Evolutionary conservation across 805 yeast species (phyloP).

Genomic region (Candida awuae): DNA sequence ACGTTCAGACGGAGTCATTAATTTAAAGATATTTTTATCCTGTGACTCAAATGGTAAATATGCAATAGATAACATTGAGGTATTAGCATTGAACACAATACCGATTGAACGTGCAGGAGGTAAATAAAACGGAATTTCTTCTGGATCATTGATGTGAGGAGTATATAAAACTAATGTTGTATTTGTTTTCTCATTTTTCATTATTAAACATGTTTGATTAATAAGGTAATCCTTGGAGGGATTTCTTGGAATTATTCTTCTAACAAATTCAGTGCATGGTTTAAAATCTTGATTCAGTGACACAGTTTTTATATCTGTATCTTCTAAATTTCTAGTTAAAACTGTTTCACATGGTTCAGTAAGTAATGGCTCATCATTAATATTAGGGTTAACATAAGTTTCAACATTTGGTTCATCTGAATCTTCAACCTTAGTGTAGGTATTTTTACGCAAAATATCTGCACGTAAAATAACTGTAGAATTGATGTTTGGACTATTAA

Average conservation of each 20-base stretch:
- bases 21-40: conserved; percentile 21
- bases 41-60: conserved; percentile 53
- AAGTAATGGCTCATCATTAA: conserved; percentile 28
- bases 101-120: conserved; percentile 81
- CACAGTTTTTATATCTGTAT: conserved; percentile 32
- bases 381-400: conserved; percentile 21
- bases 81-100: conserved; percentile 39
- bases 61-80: conserved; percentile 54
- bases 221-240: conserved; percentile 77
- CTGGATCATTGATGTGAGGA: conserved; percentile 58
- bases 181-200: conserved; percentile 28
- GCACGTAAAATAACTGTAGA: conserved; percentile 88
- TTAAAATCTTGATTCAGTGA: conserved; percentile 25
- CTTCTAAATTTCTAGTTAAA: conserved; percentile 30
- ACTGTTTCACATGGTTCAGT: conserved; percentile 20
- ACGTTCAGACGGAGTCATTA: conserved; percentile 44
- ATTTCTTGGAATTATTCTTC: conserved; percentile 86
- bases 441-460: conserved; percentile 56
- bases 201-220: conserved; percentile 72
- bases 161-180: conserved; percentile 59
- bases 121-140: conserved; percentile 77
- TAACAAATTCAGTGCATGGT: conserved; percentile 49
- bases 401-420: conserved; percentile 25
- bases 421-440: conserved; percentile 29
- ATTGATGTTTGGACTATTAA: conserved; percentile 80